Evolutionary conservation across 1,284 basidiomycete species (phyloP).

Genomic region (Microbotryum saponariae): DNA sequence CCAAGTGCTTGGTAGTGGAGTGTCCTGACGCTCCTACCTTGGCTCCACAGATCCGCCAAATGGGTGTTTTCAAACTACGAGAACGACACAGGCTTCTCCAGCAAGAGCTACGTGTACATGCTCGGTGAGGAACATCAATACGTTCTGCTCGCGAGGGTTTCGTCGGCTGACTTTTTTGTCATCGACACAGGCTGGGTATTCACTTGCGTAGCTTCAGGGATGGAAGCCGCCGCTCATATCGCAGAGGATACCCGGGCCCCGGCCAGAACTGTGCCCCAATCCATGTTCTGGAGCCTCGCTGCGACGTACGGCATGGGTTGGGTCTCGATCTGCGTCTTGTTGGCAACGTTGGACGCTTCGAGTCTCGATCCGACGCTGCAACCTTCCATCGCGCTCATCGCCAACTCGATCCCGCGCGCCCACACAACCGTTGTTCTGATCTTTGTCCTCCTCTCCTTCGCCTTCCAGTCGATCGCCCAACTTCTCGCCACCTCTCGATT

Average conservation of each 20-base stretch:
- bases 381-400: conserved; percentile 24
- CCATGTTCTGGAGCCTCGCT: conserved; percentile 34
- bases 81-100: conserved; percentile 32
- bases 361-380: conserved; percentile 18
- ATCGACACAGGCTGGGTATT: conserved; percentile 25
- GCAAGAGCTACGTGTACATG: conserved; percentile 34
- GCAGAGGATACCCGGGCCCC: conserved; percentile 36
- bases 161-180: background rate
- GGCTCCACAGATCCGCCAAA: conserved; percentile 17
- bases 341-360: conserved; percentile 18
- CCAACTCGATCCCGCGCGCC: conserved; percentile 23
- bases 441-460: conserved; percentile 31
- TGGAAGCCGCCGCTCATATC: conserved; percentile 34
- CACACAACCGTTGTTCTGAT: conserved; percentile 25
- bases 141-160: background rate
- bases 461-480: conserved; percentile 34
- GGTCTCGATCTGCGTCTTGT: conserved; percentile 29
- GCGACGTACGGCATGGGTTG: conserved; percentile 34
- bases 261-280: conserved; percentile 32
- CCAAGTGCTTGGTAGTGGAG: background rate
- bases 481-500: conserved; percentile 36
- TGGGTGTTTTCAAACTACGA: conserved; percentile 32
- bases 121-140: conserved; percentile 16
- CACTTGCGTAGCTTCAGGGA: conserved; percentile 34
- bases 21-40: background rate